Percentiles rank a stretch among this genome's conserved stretches.
phyloP scores from a whole-genome alignment of 2,329 filamentous ascomycete species.

The Botrytis fragariae region DNA sequence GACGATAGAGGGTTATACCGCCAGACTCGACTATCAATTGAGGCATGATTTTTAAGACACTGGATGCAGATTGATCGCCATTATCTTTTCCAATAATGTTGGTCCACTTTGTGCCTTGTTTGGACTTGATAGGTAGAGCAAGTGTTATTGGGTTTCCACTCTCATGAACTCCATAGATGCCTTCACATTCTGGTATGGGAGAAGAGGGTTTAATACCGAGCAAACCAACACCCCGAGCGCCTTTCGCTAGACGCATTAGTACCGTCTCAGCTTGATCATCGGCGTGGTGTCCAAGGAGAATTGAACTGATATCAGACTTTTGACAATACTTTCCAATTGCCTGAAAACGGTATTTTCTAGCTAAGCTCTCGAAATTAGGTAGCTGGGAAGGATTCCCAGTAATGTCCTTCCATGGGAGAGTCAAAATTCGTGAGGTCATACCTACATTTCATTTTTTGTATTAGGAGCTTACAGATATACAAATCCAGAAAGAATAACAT shows the following conservation, averaged over 20 bases:
- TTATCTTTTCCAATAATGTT: neutral
- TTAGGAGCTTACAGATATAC: neutral
- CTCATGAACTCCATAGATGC: slow-evolving; percentile 67
- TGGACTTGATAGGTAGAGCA: neutral
- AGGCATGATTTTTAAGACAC: neutral
- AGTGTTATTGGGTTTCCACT: slow-evolving; percentile 48
- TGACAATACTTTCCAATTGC: slow-evolving; percentile 62
- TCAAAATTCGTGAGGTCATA: slow-evolving; percentile 34
- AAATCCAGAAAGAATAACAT: neutral
- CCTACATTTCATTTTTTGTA: slow-evolving; percentile 24
- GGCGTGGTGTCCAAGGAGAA: slow-evolving; percentile 81
- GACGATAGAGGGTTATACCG: slow-evolving; percentile 66
- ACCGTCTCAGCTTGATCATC: slow-evolving; percentile 93
- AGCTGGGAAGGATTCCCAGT: slow-evolving; percentile 43
- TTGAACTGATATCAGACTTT: slow-evolving; percentile 49
- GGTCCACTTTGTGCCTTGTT: neutral
- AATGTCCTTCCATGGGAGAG: slow-evolving; percentile 51
- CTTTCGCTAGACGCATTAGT: slow-evolving; percentile 69
- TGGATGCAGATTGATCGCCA: neutral
- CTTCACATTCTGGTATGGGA: slow-evolving; percentile 81
- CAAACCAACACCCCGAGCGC: slow-evolving; percentile 68
- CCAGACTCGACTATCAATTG: slow-evolving; percentile 50
- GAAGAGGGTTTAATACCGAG: slow-evolving; percentile 63
- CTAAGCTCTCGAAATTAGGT: slow-evolving; percentile 72
- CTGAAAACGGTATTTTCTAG: slow-evolving; percentile 72